Base-by-base conservation (phyloP, 352 stramenopile genomes). In the Globisporangium cylindrosporum region DNA sequence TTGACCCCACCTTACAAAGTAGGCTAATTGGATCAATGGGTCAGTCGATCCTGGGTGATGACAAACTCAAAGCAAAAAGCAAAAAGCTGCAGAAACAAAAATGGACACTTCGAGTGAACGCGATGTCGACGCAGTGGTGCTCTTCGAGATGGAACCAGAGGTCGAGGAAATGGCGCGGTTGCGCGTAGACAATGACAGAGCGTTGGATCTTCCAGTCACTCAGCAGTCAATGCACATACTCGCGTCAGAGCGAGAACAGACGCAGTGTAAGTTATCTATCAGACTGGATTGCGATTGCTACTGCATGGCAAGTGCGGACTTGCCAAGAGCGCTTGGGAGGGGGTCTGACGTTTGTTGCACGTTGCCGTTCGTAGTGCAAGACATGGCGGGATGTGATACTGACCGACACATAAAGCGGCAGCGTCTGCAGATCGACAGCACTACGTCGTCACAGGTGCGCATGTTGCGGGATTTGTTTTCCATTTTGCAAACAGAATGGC, bases 401-500 rank as follows among this genome's bases (percentile, higher is more conserved):
- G 73, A 56, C 4, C 71, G 69, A 27, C 74, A 64, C 38, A 71
- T 55, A 38, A 90, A 90, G 68, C 75, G 82, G 1, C 80, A 88
- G 63, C 76, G 82, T 10, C 49, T 90, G 18, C 81, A 86, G 57
- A 81, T 80, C 46, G 82, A 92, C 59, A 89, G 78, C 63, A 70
- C 79, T 32, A 76, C 81, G 38, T 73, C 85, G 29, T 76, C 77
- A 15, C 91, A 91, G 74, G 84, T 92, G 66, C 3, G 29, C 25
- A 48, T 34, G 25, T 12, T n/a, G 32, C 46, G 22, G 18, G 7
- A 20, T 2, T 9, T 51, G 0, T 9, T 51, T 51, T n/a, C 0
- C 25, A 18, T 4, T 53, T 4, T 7, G 18, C 18, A 4, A 24
- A 51, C 5, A 51, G 6, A 49, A 22, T 32, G 56, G 14, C 10